Evolutionary conservation across 306 rosid species (phyloP).

Genomic region (Cicer arietinum): DNA sequence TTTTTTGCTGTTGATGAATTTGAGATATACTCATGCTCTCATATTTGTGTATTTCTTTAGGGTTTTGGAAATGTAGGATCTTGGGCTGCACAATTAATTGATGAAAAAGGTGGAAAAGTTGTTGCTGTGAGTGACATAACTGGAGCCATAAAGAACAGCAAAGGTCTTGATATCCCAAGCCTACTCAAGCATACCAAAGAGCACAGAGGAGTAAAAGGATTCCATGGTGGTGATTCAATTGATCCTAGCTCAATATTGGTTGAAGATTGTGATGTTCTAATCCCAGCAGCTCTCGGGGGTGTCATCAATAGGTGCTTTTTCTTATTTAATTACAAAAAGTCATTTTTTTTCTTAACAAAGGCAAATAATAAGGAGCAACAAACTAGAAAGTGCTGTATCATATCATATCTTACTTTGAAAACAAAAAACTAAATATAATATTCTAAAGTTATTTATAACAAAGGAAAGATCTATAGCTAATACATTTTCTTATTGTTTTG

Average conservation of each 20-base stretch:
- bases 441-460: conserved; percentile 21
- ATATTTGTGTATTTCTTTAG: conserved; percentile 48
- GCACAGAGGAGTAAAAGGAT: conserved; percentile 72
- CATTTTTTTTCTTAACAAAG: neutral
- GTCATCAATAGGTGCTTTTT: conserved; percentile 80
- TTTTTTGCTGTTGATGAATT: too few relatives aligned
- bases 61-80: conserved; percentile 99
- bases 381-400: too few relatives aligned
- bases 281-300: conserved; percentile 99
- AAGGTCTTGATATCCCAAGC: conserved; percentile 85
- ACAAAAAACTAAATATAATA: neutral
- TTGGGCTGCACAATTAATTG: conserved; percentile 88
- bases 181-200: conserved; percentile 68
- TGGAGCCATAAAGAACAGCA: conserved; percentile 86
- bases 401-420: too few relatives aligned
- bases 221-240: conserved; percentile 70
- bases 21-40: too few relatives aligned
- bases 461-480: neutral
- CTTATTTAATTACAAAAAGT: neutral
- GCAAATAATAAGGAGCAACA: too few relatives aligned
- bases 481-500: neutral
- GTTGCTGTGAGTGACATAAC: conserved; percentile 92
- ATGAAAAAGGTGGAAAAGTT: conserved; percentile 81
- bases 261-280: conserved; percentile 88
- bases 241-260: conserved; percentile 71